phyloP scores from a whole-genome alignment of 1,139 yeast genomes.

The Pichia sp. region DNA sequence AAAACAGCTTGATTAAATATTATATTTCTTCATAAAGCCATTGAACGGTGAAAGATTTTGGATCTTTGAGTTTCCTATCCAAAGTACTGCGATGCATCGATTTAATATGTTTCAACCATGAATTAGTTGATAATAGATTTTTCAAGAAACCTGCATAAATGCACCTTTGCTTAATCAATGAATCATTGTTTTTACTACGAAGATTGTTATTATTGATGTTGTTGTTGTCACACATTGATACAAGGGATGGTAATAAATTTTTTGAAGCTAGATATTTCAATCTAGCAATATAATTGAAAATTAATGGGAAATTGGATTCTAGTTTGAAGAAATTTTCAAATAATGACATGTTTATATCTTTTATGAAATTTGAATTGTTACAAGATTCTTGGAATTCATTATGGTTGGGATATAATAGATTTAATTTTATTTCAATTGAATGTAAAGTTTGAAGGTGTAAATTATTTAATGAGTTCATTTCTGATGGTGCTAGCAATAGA shows the following conservation, averaged over 20 bases:
- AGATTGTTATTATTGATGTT: no score
- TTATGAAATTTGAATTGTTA: slow-evolving; percentile 1
- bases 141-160: slow-evolving; percentile 22
- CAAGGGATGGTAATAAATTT: slow-evolving; percentile 12
- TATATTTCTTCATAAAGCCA: no score
- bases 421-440: slow-evolving; percentile 1
- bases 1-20: slow-evolving; percentile 24
- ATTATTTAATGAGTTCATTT: slow-evolving; percentile 8
- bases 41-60: slow-evolving; percentile 4
- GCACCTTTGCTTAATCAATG: slow-evolving; percentile 18
- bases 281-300: slow-evolving; percentile 23
- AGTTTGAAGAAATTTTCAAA: slow-evolving; percentile 11
- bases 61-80: background rate
- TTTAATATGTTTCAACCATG: slow-evolving; percentile 8
- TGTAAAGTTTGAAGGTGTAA: slow-evolving; percentile 3
- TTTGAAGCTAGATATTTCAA: slow-evolving; percentile 10
- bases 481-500: slow-evolving; percentile 4
- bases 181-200: slow-evolving; percentile 15
- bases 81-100: slow-evolving; percentile 2
- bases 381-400: background rate
- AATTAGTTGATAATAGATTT: slow-evolving; percentile 13
- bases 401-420: background rate
- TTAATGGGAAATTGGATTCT: slow-evolving; percentile 19
- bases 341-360: slow-evolving; percentile 15
- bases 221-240: slow-evolving; percentile 17